phyloP scores from a whole-genome alignment of 2,329 filamentous ascomycete species.

The Calonectria hawksworthii region DNA sequence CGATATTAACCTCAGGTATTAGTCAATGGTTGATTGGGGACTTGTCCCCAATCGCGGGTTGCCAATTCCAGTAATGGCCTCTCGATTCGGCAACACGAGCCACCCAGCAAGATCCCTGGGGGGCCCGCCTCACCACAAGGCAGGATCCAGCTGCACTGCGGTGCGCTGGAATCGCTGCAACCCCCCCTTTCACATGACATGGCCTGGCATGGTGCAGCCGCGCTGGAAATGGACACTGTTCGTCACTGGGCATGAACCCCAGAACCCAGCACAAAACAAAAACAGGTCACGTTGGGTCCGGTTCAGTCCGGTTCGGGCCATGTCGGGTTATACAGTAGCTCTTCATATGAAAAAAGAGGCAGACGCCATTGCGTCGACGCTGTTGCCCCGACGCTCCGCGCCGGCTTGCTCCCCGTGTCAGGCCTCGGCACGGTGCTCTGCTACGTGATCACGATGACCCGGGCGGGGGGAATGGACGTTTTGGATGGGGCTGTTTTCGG shows the following conservation, averaged over 20 bases:
- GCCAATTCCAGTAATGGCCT: constrained; percentile 17
- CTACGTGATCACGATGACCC: constrained; percentile 5
- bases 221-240: not conserved
- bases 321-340: constrained; percentile 18
- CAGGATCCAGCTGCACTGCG: not conserved
- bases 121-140: not conserved
- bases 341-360: constrained; percentile 12
- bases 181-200: constrained; percentile 11
- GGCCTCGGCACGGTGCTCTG: not conserved
- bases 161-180: not conserved
- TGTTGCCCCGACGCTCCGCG: constrained; percentile 14
- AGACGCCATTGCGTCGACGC: not conserved
- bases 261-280: constrained; percentile 3
- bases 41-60: constrained; percentile 4
- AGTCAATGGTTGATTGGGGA: not conserved
- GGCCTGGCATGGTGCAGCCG: not conserved
- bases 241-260: constrained; percentile 6
- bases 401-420: not conserved
- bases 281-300: constrained; percentile 1
- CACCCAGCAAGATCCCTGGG: constrained; percentile 1
- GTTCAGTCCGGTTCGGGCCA: constrained; percentile 21
- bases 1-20: not conserved
- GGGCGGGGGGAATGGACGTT: not conserved
- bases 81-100: not conserved
- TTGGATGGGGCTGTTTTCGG: constrained; percentile 18